Percentiles rank a stretch among this genome's conserved stretches.
Evolutionary conservation across 805 yeast species (phyloP).

Genomic region (Candida railenensis): DNA sequence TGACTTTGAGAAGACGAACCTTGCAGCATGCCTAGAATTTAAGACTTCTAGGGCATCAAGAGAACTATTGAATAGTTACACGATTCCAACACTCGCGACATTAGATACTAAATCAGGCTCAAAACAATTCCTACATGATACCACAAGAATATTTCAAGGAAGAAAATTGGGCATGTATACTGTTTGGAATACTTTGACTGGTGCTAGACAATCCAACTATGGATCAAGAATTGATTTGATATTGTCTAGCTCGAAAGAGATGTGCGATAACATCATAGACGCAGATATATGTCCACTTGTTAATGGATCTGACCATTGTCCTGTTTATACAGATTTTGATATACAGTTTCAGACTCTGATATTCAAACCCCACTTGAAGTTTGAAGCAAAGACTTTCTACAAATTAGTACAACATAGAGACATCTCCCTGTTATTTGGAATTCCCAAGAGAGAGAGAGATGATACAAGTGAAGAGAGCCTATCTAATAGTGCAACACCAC

Average conservation of each 20-base stretch:
- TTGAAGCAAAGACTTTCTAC: conserved; percentile 55
- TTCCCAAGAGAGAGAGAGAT: conserved; percentile 8
- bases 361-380: conserved; percentile 24
- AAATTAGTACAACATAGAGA: conserved; percentile 34
- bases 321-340: conserved; percentile 70
- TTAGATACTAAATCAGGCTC: background rate
- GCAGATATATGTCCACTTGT: conserved; percentile 67
- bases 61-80: conserved; percentile 25
- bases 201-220: conserved; percentile 74
- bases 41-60: conserved; percentile 29
- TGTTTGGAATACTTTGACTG: conserved; percentile 84
- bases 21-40: conserved; percentile 34
- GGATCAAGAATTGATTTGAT: conserved; percentile 89
- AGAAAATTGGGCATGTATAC: conserved; percentile 71
- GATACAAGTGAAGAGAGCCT: background rate
- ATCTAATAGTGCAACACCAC: background rate
- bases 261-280: conserved; percentile 31
- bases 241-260: conserved; percentile 40
- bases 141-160: conserved; percentile 57
- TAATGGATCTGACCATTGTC: conserved; percentile 94
- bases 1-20: conserved; percentile 24
- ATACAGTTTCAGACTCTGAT: conserved; percentile 5
- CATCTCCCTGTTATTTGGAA: conserved; percentile 29
- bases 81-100: conserved; percentile 15
- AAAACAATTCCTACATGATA: conserved; percentile 50